Evolutionary conservation across 768 basidiomycete species (phyloP).

Genomic region (Gloeostereum incarnatum): DNA sequence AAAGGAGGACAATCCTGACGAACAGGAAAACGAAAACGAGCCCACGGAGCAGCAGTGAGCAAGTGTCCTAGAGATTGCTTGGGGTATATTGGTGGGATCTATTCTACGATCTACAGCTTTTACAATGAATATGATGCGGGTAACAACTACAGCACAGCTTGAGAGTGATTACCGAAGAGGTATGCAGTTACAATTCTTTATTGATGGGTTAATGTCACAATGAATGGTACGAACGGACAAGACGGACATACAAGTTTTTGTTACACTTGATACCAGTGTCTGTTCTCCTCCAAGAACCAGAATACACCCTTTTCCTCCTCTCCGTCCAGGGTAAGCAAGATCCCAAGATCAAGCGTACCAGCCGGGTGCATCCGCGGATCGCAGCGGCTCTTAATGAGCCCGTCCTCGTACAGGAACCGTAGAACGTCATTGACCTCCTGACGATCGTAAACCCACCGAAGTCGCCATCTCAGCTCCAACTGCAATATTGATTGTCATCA

Average conservation of each 20-base stretch:
- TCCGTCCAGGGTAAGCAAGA: slow-evolving; percentile 32
- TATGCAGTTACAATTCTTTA: too few relatives aligned
- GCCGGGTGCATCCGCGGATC: slow-evolving; percentile 11
- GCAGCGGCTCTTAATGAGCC: slow-evolving; percentile 29
- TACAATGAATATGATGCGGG: too few relatives aligned
- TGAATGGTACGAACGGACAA: too few relatives aligned
- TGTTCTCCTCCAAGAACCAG: slow-evolving; percentile 47
- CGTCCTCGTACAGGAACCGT: slow-evolving; percentile 40
- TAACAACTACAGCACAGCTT: too few relatives aligned
- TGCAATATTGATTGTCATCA: slow-evolving; percentile 17
- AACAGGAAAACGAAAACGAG: too few relatives aligned
- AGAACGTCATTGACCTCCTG: slow-evolving; percentile 65
- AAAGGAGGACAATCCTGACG: not conserved
- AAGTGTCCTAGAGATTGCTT: not conserved
- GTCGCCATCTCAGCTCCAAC: slow-evolving; percentile 64
- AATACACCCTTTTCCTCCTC: slow-evolving; percentile 39
- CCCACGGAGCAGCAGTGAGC: not conserved
- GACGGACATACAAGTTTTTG: too few relatives aligned
- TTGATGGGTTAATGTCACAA: too few relatives aligned
- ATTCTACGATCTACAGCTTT: too few relatives aligned
- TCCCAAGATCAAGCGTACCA: slow-evolving; percentile 10
- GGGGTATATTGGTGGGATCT: too few relatives aligned
- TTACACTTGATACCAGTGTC: slow-evolving; percentile 62
- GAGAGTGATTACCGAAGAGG: too few relatives aligned
- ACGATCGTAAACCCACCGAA: slow-evolving; percentile 65